phyloP scores from a whole-genome alignment of 257 asterid genomes.

The Gentiana dahurica region DNA sequence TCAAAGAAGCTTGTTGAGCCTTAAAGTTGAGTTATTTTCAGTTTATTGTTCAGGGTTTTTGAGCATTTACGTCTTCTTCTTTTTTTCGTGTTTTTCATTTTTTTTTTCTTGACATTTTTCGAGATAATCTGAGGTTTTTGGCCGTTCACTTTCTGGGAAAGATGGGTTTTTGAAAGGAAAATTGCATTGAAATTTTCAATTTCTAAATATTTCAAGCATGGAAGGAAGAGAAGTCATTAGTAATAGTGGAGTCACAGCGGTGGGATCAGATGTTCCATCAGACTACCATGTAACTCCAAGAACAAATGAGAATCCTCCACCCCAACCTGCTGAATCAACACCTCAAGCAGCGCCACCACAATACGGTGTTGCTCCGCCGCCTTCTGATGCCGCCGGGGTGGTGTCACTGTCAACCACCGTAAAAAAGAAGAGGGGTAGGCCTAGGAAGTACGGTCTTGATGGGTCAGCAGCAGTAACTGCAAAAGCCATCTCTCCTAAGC shows the following conservation, averaged over 20 bases:
- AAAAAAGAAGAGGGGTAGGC: conserved; percentile 92
- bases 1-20: conserved; percentile 17
- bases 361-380: conserved; percentile 22
- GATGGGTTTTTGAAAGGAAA: conserved; percentile 29
- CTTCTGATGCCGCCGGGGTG: conserved; percentile 17
- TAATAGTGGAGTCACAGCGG: conserved; percentile 68
- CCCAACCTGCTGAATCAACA: conserved; percentile 34
- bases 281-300: conserved; percentile 80
- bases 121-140: conserved; percentile 7
- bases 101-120: neutral
- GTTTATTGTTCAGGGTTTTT: conserved; percentile 18
- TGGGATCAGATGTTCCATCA: conserved; percentile 95
- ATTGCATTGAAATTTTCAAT: neutral
- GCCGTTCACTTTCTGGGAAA: conserved; percentile 9
- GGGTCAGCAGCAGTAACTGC: conserved; percentile 42
- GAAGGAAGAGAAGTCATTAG: conserved; percentile 44
- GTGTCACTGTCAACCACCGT: conserved; percentile 7
- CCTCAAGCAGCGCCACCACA: conserved; percentile 22
- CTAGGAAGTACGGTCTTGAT: conserved; percentile 80
- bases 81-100: conserved; percentile 3
- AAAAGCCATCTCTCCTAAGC: conserved; percentile 67
- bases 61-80: conserved; percentile 9
- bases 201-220: conserved; percentile 21
- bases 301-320: conserved; percentile 34
- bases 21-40: conserved; percentile 14